Evolutionary conservation across 2,329 filamentous ascomycete genomes (phyloP), one percentile per base, ranked within the genome.

Genomic region (Colletotrichum godetiae): DNA sequence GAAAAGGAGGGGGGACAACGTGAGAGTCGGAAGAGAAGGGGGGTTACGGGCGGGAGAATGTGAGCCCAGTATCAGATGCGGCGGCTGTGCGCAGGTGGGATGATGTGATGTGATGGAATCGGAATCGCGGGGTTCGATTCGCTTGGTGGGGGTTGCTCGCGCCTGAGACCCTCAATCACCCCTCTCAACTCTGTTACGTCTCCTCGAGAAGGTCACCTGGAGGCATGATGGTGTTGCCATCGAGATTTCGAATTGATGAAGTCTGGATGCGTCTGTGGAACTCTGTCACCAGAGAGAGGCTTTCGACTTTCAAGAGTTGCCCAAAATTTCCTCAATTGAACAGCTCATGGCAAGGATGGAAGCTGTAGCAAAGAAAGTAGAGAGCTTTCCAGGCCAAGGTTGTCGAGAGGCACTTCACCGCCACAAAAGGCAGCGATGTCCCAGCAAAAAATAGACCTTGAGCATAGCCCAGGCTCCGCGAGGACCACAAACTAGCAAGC

Each of bases 101-200:
- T 68, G 42, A 65, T 68, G 52, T 68, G 42, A 64, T 63, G 67
- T 65, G 70, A 64, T 29, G 60, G 61, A 52, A 70, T 73, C 35
- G 60, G 46, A 65, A 73, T 73, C 70, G 70, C 70, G 70, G 70
- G 70, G 70, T 70, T 60, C 49, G 53, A 59, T 64, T 55, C 53
- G 37, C 37, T 46, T 42, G 59, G 42, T 37, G 49, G 49, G 55
- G 58, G 42, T 33, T 52, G 56, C 57, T 62, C 60, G 24, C 60
- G n/a, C 55, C 55, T 49, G 42, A 42, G 52, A 63, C 58, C 63
- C 42, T 49, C 42, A n/a, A 35, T 57, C 58, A 22, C 61, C 66
- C 42, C 60, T 27, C 27, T 49, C 19, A 19, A 46, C 46, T 31
- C 35, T 60, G 12, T 37, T 22, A 56, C 42, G 52, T 55, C 56